Base-by-base conservation (phyloP, 176 grass and related monocot genomes). In the Saccharum spontaneum region DNA sequence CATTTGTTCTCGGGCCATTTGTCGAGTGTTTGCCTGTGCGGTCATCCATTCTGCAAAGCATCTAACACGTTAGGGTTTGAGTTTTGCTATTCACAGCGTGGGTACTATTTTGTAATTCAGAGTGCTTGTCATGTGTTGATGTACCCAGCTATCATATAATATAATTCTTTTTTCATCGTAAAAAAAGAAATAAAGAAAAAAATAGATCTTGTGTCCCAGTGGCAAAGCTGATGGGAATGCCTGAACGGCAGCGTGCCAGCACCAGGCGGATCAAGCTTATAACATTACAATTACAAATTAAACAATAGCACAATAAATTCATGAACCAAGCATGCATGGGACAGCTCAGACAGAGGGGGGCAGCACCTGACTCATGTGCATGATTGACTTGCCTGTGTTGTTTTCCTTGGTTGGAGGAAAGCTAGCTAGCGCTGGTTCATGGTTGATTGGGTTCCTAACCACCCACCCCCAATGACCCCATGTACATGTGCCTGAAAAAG, bases 361-460 rank as follows among this genome's bases (percentile, higher is more conserved):
- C 57, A 78, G 73, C 67, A 79, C 84, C 40, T 90, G 88, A 60
- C 73, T 74, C 48, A 71, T 83, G 74, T 66, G 28, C 75, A 83
- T 83, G 77, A 79, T 83, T 87, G 79, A 90, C 74, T 74, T 16
- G 73, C 61, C 75, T 79, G n/a, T 20, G 39, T 82, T 86, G 41
- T 41, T 75, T 78, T 82, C 30, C 67, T 60, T 86, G 61, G 65
- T 23, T 60, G n/a, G 62, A 62, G 16, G 48, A 74, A 18, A 7
- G 31, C 18, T 22, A 7, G 31, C 18, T 22, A 59, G 54, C 52
- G 22, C 59, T 61, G 59, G 59, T 24, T 61, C 11, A n/a, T 49
- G 24, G 43, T 33, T 75, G 72, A 52, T 62, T 80, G 49, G 52
- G 49, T 62, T 49, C 46, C 71, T 80, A 69, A 61, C 61, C 48